phyloP scores from a whole-genome alignment of 2,329 filamentous ascomycete genomes.

The Pyrenochaeta sp. region DNA sequence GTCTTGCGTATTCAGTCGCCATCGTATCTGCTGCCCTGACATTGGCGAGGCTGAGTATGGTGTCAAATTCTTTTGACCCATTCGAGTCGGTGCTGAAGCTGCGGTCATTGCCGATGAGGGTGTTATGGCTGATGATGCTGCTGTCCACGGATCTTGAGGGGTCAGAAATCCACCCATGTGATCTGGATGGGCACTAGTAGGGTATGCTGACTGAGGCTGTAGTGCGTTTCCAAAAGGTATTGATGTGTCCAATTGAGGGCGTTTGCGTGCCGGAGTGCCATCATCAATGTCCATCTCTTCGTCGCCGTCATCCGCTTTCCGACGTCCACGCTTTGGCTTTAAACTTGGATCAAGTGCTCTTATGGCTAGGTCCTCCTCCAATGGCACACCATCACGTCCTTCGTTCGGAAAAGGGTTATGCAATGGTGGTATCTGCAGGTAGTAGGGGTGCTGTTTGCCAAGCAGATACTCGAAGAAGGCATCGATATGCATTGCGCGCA shows the following conservation, averaged over 20 bases:
- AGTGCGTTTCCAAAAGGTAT: slow-evolving; percentile 49
- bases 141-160: slow-evolving; percentile 57
- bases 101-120: slow-evolving; percentile 48
- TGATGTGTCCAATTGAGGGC: slow-evolving; percentile 67
- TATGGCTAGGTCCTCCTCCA: slow-evolving; percentile 89
- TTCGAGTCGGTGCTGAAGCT: slow-evolving; percentile 45
- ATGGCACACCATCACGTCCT: slow-evolving; percentile 79
- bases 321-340: slow-evolving; percentile 67
- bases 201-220: slow-evolving; percentile 58
- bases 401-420: slow-evolving; percentile 69
- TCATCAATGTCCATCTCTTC: slow-evolving; percentile 63
- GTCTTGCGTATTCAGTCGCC: slow-evolving; percentile 64
- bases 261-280: slow-evolving; percentile 59
- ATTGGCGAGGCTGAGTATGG: slow-evolving; percentile 55
- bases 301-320: slow-evolving; percentile 66
- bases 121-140: slow-evolving; percentile 48
- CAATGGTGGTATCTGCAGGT: slow-evolving; percentile 74
- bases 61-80: slow-evolving; percentile 44
- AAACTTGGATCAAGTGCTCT: slow-evolving; percentile 82
- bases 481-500: slow-evolving; percentile 95
- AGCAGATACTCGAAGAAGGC: slow-evolving; percentile 93
- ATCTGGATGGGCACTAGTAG: slow-evolving; percentile 65
- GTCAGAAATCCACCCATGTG: slow-evolving; percentile 57
- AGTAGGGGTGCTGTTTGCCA: slow-evolving; percentile 80
- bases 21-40: slow-evolving; percentile 54